These are phyloP conservation scores for Malania oleifera DNA, from an alignment of 164 flowering plant genomes.

Conservation along the genomic window DNA sequence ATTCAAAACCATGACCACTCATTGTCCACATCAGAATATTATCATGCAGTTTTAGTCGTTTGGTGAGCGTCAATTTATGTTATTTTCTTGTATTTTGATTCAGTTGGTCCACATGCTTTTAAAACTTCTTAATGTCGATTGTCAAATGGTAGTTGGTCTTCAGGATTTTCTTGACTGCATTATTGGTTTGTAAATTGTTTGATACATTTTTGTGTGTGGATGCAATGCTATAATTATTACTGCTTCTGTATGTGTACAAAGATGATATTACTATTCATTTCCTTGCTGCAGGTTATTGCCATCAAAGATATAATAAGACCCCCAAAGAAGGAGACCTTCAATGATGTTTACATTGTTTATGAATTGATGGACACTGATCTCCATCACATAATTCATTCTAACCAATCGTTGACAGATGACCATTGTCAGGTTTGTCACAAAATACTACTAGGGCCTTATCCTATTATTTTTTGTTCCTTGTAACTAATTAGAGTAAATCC, in stretches of 20 bases:
- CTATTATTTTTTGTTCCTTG: not conserved
- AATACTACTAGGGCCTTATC: not conserved
- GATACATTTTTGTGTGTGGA: not conserved
- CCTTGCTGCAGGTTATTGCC: slow-evolving; percentile 33
- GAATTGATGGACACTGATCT: slow-evolving; percentile 59
- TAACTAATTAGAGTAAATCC: not conserved
- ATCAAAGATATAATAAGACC: slow-evolving; percentile 50
- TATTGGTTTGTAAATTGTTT: not conserved
- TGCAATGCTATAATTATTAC: not conserved
- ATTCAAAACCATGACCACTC: no score
- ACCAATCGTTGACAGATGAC: slow-evolving; percentile 37
- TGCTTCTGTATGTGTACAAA: not conserved
- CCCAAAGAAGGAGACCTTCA: slow-evolving; percentile 41
- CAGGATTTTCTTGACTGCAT: not conserved
- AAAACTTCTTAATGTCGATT: not conserved
- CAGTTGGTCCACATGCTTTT: not conserved
- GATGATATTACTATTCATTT: not conserved
- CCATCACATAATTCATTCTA: slow-evolving; percentile 51
- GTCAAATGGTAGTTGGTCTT: not conserved
- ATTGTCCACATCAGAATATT: no score
- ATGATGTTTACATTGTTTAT: slow-evolving; percentile 55
- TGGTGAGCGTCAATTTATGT: no score
- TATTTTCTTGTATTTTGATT: not conserved
- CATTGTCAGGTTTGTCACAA: slow-evolving; percentile 44
- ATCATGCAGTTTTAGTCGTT: no score